phyloP scores from a whole-genome alignment of 176 grass and related monocot genomes.

The Phragmites australis region DNA sequence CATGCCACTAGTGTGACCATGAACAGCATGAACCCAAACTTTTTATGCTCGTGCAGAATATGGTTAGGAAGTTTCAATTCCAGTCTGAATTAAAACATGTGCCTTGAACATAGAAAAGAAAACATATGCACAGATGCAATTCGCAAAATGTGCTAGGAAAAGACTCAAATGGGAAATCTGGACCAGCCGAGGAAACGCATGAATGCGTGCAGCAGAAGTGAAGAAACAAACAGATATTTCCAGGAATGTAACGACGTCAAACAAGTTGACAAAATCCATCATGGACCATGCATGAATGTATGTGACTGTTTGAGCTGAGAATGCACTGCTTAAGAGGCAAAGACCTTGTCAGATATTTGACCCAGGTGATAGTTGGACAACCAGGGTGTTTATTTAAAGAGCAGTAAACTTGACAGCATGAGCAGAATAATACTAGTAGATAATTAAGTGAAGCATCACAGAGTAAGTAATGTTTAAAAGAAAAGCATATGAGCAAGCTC shows the following conservation, averaged over 20 bases:
- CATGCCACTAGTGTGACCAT: too few relatives aligned
- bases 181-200: neutral
- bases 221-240: neutral
- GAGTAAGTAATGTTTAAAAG: neutral
- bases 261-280: slow-evolving; percentile 15
- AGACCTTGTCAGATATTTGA: slow-evolving; percentile 36
- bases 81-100: neutral
- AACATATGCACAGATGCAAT: neutral
- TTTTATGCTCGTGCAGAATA: too few relatives aligned
- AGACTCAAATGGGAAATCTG: neutral
- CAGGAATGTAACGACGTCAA: slow-evolving; percentile 12
- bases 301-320: neutral
- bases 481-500: neutral
- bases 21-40: too few relatives aligned
- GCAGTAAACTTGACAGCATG: neutral
- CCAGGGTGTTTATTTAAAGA: neutral
- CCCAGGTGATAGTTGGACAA: neutral
- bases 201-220: neutral
- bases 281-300: neutral
- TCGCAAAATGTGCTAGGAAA: neutral
- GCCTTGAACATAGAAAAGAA: neutral
- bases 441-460: neutral
- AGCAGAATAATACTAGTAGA: neutral
- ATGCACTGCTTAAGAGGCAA: neutral
- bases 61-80: too few relatives aligned